Evolutionary conservation across 495 filamentous ascomycete species (phyloP).

Genomic region (Penicillium diatomitis): DNA sequence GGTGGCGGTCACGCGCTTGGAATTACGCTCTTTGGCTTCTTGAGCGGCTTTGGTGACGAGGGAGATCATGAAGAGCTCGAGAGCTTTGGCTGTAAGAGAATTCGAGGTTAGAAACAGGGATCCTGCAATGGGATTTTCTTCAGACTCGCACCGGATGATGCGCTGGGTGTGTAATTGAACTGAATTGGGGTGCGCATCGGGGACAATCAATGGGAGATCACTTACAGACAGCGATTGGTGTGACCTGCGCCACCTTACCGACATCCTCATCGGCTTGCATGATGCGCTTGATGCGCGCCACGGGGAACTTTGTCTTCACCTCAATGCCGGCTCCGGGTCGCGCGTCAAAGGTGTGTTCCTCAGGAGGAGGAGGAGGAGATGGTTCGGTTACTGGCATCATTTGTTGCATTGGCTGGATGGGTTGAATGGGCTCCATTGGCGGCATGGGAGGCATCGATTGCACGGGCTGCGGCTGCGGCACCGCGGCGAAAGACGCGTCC

Average conservation of each 20-base stretch:
- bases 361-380: no score
- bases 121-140: no score
- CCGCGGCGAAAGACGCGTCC: conserved; percentile 21
- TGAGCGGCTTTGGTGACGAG: conserved; percentile 80
- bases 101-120: conserved; percentile 7
- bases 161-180: no score
- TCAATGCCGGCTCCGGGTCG: conserved; percentile 43
- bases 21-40: conserved; percentile 69
- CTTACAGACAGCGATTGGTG: conserved; percentile 83
- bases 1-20: conserved; percentile 78
- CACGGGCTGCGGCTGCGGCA: conserved; percentile 2
- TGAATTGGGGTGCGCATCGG: no score
- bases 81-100: conserved; percentile 56
- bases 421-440: no score
- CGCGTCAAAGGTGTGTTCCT: conserved; percentile 13
- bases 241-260: conserved; percentile 95
- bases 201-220: conserved; percentile 5
- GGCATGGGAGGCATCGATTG: no score
- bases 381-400: no score
- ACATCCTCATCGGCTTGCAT: conserved; percentile 99
- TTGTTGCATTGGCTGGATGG: no score
- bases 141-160: no score
- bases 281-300: conserved; percentile 96
- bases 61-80: conserved; percentile 95
- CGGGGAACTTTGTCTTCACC: conserved; percentile 93